These are phyloP conservation scores for Candida piceae DNA, from an alignment of 805 yeast species.

Conservation along the genomic window DNA sequence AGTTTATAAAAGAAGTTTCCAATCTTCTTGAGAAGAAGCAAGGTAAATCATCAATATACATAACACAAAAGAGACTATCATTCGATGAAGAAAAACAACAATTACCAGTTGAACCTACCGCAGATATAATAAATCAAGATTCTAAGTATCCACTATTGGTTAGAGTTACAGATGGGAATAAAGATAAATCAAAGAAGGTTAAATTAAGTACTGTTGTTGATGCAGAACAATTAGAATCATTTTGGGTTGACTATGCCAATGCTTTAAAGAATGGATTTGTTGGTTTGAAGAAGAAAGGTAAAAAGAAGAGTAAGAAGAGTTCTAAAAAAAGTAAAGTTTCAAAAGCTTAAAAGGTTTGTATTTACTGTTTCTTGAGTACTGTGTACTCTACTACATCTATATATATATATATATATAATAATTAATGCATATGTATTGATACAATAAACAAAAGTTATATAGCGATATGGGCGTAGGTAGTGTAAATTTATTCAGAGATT, in stretches of 20 bases:
- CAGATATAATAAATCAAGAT: constrained; percentile 3
- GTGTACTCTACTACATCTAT: too few species aligned
- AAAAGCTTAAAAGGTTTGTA: constrained; percentile 5
- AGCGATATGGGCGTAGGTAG: too few species aligned
- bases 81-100: constrained; percentile 13
- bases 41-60: constrained; percentile 46
- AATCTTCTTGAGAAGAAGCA: constrained; percentile 14
- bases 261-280: constrained; percentile 64
- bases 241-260: constrained; percentile 74
- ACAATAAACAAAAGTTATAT: too few species aligned
- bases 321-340: constrained; percentile 8
- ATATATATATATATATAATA: too few species aligned
- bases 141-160: constrained; percentile 58
- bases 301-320: constrained; percentile 51
- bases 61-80: constrained; percentile 53
- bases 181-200: constrained; percentile 43
- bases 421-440: too few species aligned
- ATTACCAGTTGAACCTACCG: constrained; percentile 14
- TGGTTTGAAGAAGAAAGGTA: constrained; percentile 82
- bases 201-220: constrained; percentile 73
- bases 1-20: constrained; percentile 25
- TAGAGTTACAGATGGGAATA: constrained; percentile 59
- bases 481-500: background rate
- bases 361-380: too few species aligned
- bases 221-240: constrained; percentile 53